Conservation (phyloP, 257 asterid species). For the Ilex asprella region DNA sequence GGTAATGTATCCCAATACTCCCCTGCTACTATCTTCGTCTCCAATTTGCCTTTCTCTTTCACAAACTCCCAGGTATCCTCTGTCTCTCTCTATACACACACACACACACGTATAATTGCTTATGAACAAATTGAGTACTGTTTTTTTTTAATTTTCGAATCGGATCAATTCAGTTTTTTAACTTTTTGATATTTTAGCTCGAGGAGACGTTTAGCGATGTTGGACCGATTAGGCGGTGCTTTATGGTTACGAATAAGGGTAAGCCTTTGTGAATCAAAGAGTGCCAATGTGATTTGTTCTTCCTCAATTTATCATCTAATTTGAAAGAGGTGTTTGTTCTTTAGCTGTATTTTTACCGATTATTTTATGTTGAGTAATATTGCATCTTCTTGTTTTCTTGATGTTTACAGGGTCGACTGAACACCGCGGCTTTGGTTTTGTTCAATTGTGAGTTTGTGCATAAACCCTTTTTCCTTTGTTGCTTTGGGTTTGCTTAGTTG, state of each 20-base stretch:
- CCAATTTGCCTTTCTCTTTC: constrained; percentile 73
- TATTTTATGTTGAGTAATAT: background rate
- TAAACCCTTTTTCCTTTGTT: background rate
- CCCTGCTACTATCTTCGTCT: constrained; percentile 66
- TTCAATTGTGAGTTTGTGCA: constrained; percentile 67
- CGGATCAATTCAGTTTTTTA: background rate
- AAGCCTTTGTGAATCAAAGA: background rate
- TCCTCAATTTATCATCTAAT: background rate
- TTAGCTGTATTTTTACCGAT: background rate
- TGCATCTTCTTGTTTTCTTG: background rate
- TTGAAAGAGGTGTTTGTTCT: background rate
- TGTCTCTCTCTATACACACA: background rate
- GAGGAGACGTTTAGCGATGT: constrained; percentile 90
- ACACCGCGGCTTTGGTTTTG: constrained; percentile 93
- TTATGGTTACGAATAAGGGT: constrained; percentile 86
- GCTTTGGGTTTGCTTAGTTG: background rate
- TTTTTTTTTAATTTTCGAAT: background rate
- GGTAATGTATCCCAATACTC: constrained; percentile 51
- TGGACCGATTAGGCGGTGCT: constrained; percentile 90
- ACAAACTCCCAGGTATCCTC: constrained; percentile 55
- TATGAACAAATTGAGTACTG: background rate
- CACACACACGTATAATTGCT: background rate
- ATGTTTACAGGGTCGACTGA: constrained; percentile 54
- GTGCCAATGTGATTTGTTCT: background rate
- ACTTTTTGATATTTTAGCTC: constrained; percentile 28